Evolutionary conservation across 2,329 filamentous ascomycete genomes (phyloP).

Genomic region (Triangularia setosa): DNA sequence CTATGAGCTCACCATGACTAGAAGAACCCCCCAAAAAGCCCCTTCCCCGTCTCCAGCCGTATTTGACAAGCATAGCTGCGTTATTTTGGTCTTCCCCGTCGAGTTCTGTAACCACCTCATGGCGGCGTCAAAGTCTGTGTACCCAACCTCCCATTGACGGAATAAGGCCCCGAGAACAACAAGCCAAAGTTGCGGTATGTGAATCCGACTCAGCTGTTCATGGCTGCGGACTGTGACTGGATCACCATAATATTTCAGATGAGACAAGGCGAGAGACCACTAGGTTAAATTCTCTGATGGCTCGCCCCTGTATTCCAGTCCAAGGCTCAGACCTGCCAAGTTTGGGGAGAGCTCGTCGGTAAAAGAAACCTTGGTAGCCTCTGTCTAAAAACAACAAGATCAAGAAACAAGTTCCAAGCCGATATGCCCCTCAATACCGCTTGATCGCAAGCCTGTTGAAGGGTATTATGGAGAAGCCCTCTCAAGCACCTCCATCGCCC

Average conservation of each 20-base stretch:
- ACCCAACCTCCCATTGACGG: not conserved
- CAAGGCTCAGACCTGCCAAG: not conserved
- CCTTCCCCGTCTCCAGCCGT: not conserved
- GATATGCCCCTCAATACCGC: slow-evolving; percentile 30
- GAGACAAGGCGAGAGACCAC: slow-evolving; percentile 11
- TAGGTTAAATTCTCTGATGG: not conserved
- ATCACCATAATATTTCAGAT: slow-evolving; percentile 10
- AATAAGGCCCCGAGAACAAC: not conserved
- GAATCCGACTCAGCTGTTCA: not conserved
- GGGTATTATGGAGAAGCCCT: slow-evolving; percentile 28
- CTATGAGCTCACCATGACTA: not conserved
- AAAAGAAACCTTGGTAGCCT: not conserved
- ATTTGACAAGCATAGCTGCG: not conserved
- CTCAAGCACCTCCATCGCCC: slow-evolving; percentile 28
- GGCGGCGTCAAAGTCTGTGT: not conserved
- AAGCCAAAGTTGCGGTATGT: not conserved
- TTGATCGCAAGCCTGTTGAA: slow-evolving; percentile 26
- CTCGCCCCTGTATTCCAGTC: not conserved
- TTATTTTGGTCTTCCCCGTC: not conserved
- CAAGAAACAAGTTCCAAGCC: slow-evolving; percentile 36
- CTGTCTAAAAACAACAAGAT: slow-evolving; percentile 24
- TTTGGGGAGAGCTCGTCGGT: not conserved
- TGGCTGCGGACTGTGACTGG: slow-evolving; percentile 1
- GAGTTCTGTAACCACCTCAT: not conserved
- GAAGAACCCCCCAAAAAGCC: not conserved